Evolutionary conservation across 2,329 filamentous ascomycete genomes (phyloP), one percentile per base, ranked within the genome.

Genomic region (Rhytidhysteron rufulum): DNA sequence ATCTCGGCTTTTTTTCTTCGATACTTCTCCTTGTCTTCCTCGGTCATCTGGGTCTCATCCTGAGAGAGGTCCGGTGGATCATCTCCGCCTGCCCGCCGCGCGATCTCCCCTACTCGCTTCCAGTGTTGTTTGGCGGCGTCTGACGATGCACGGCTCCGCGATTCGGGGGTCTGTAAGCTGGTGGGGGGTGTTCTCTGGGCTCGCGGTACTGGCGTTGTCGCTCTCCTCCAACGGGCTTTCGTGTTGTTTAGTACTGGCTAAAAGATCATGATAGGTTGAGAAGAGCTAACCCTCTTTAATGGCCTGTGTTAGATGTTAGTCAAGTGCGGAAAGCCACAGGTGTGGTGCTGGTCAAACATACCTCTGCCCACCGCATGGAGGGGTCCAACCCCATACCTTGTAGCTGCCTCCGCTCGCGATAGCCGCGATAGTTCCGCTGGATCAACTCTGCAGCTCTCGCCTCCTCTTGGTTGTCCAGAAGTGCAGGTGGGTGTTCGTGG

Each of bases 391-490:
- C 77, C 49, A 84, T 71, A 0, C 88, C 88, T 30, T 78, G 64
- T 52, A 93, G 71, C 60, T 88, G 82, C 34, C 88, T 71, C 31
- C 88, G 77, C 35, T 79, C 75, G 39, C 85, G 77, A 62, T 94
- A 87, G 5, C 88, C 87, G 24, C 88, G 77, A 60, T 89, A 94
- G 19, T 82, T 85, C 50, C 83, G 80, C 69, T 67, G 63, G 27
- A 67, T 67, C 45, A 60, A 31, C 48, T 57, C 48, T 6, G 63
- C 63, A 4, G 63, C 63, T 16, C 54, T 41, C 36, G 53, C 49
- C 42, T 63, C 46, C 43, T 53, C 45, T 10, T 53, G 20, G n/a
- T 48, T 36, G n/a, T n/a, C n/a, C n/a, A n/a, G n/a, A n/a, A n/a
- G n/a, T n/a, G n/a, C n/a, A n/a, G n/a, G n/a, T n/a, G n/a, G n/a